Evolutionary conservation across 129 eudicot genomes (phyloP).

Genomic region (Escallonia rubra): DNA sequence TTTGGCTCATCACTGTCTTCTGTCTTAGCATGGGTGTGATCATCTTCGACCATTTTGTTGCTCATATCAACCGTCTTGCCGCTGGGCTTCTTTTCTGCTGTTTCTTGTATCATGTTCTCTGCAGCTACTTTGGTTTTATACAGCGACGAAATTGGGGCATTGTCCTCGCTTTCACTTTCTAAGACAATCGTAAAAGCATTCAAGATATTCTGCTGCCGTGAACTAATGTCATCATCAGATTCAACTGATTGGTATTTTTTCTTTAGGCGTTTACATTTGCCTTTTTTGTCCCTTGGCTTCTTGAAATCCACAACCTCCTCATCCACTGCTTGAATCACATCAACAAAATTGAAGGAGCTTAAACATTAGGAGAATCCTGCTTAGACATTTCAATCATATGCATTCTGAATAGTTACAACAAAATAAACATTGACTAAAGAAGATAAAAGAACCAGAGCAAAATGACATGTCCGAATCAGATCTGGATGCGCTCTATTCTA

Average conservation of each 20-base stretch:
- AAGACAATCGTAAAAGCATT: slow-evolving; percentile 5
- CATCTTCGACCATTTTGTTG: slow-evolving; percentile 13
- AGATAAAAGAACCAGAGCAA: too few species aligned
- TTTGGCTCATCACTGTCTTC: slow-evolving; percentile 22
- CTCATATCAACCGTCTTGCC: slow-evolving; percentile 21
- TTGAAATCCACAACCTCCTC: slow-evolving; percentile 25
- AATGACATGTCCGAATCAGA: too few species aligned
- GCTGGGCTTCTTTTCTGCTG: slow-evolving; percentile 13
- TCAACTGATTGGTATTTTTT: slow-evolving; percentile 46
- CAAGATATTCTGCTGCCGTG: slow-evolving; percentile 9
- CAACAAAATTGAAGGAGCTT: neutral
- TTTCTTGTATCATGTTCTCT: slow-evolving; percentile 7
- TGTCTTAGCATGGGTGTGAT: slow-evolving; percentile 3
- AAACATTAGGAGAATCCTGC: neutral
- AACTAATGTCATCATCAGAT: slow-evolving; percentile 51
- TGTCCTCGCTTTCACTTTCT: slow-evolving; percentile 62
- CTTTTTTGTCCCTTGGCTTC: slow-evolving; percentile 26
- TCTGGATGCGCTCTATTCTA: too few species aligned
- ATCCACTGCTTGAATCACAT: slow-evolving; percentile 20
- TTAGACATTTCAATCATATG: neutral
- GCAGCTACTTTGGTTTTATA: slow-evolving; percentile 26
- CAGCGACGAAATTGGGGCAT: slow-evolving; percentile 35
- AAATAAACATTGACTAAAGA: too few species aligned
- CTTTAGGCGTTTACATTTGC: slow-evolving; percentile 29
- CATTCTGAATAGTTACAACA: neutral